Conservation (phyloP, 2,329 filamentous ascomycete species). For the Fusarium xyrophilum region DNA sequence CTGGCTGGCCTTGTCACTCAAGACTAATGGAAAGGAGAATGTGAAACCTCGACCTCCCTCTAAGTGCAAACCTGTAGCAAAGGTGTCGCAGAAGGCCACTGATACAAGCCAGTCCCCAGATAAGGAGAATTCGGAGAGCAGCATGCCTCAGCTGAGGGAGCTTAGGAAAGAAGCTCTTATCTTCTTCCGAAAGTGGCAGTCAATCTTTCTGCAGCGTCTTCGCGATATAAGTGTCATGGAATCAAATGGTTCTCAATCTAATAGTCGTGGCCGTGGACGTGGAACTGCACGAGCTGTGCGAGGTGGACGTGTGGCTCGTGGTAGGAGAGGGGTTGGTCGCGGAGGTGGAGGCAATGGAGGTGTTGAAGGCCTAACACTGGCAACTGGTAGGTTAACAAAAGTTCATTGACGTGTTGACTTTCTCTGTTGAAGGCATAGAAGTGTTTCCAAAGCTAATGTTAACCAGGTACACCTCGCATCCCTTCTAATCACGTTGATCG, state of each 20-base stretch:
- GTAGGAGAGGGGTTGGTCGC: conserved; percentile 44
- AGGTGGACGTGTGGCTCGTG: conserved; percentile 44
- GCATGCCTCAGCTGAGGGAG: conserved; percentile 62
- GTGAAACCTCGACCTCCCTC: conserved; percentile 5
- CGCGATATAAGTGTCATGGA: conserved; percentile 69
- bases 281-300: conserved; percentile 39
- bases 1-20: conserved; percentile 48
- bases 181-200: conserved; percentile 83
- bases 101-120: conserved; percentile 43
- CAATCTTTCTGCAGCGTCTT: conserved; percentile 71
- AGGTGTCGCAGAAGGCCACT: conserved; percentile 31
- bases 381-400: conserved; percentile 46
- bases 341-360: conserved; percentile 31
- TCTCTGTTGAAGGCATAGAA: neutral
- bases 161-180: conserved; percentile 72
- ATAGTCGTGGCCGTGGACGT: conserved; percentile 48
- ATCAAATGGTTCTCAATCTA: conserved; percentile 36
- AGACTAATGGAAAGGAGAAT: conserved; percentile 40
- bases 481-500: conserved; percentile 55
- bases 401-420: neutral
- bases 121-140: conserved; percentile 46
- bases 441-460: conserved; percentile 7
- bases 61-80: conserved; percentile 1
- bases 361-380: conserved; percentile 41
- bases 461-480: conserved; percentile 49